A percentile compares a stretch with the other conserved stretches of the same genome.
Evolutionary conservation across 169 alveolate genomes (phyloP).

Genomic region (Plasmodium sp.): DNA sequence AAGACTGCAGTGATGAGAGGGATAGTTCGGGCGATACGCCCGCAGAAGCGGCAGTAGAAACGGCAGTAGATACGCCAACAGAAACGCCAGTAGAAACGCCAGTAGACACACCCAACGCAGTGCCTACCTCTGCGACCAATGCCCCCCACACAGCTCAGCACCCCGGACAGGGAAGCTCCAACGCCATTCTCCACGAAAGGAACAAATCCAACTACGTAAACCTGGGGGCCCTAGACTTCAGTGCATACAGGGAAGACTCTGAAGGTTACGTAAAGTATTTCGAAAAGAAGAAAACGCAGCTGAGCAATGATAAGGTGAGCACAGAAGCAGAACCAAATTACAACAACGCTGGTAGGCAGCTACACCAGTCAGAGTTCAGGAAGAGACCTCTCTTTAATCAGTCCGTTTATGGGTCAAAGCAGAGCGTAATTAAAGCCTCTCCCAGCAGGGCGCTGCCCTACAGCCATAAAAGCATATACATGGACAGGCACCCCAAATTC

Average conservation of each 20-base stretch:
- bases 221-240: conserved; percentile 66
- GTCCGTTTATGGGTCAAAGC: conserved; percentile 12
- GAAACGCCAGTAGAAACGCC: background rate
- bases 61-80: background rate
- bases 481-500: conserved; percentile 1
- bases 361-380: conserved; percentile 3
- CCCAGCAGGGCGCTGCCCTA: background rate
- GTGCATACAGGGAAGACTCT: conserved; percentile 73
- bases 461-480: conserved; percentile 17
- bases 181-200: background rate
- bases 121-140: too few species aligned
- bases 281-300: conserved; percentile 31
- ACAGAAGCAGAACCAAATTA: background rate
- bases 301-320: background rate
- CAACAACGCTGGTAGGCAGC: background rate
- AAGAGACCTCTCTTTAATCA: conserved; percentile 11
- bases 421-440: conserved; percentile 13
- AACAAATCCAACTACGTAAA: conserved; percentile 51
- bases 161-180: background rate
- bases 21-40: background rate
- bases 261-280: conserved; percentile 59
- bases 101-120: background rate
- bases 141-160: background rate
- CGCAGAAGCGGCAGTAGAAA: background rate
- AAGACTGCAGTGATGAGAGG: background rate